Base-by-base conservation (phyloP, 441 rosid genomes). In the Kokia cookei region DNA sequence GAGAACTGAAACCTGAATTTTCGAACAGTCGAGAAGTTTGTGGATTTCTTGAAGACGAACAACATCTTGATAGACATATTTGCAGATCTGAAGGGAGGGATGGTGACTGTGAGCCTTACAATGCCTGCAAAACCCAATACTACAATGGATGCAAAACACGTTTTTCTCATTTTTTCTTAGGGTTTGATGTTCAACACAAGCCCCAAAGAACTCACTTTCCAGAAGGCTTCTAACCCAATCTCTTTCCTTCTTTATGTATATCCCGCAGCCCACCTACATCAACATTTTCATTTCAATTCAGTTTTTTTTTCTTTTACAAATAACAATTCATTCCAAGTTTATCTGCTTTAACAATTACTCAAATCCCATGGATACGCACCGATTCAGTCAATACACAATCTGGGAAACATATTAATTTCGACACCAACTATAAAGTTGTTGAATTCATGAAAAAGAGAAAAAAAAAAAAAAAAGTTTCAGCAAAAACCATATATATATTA, bases 21-120 rank as follows among this genome's bases (percentile, higher is more conserved):
- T 82, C 65, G 97, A 87, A 73, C 99, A 95, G 72, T 95, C 97
- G 12, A 91, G 85, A 70, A 89, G 83, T 45, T 84, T 84, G 78
- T 93, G 93, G 45, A 93, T 82, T 59, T 93, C 93, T 22, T 86
- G 90, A n/a, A 91, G 86, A 26, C 96, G 92, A 69, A 92, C 90
- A 27, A 95, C 98, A 75, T 93, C 92, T 7, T 95, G 96, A 73
- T 93, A 95, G 63, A 90, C 96, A 74, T 93, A 93, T 74, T 89
- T 95, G 88, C 91, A 88, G 91, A 95, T 93, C 96, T 91, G 97
- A 74, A 95, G 88, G 50, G 86, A 87, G n/a, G 81, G 82, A 73
- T 95, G 99, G 19, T 80, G 87, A 60, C 72, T 42, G 64, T 89
- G 97, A 68, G 82, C 42, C 43, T 77, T 65, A 65, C 99, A 95